Evolutionary conservation across 805 yeast species (phyloP).

Genomic region (Pichia deserticola): DNA sequence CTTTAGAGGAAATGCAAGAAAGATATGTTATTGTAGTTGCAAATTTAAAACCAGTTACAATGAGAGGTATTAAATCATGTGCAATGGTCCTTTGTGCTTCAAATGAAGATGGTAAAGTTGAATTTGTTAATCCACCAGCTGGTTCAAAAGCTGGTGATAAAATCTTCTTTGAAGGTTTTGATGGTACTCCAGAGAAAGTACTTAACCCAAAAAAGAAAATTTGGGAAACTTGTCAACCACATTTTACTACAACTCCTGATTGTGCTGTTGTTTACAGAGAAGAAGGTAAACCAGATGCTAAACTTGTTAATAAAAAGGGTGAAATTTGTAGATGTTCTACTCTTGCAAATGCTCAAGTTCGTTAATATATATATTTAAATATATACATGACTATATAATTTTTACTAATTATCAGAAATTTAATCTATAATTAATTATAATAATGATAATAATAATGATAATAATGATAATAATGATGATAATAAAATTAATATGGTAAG

Average conservation of each 20-base stretch:
- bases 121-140: conserved; percentile 90
- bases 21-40: conserved; percentile 88
- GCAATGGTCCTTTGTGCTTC: conserved; percentile 98
- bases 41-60: conserved; percentile 93
- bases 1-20: conserved; percentile 93
- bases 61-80: conserved; percentile 93
- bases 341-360: conserved; percentile 70
- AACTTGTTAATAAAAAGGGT: conserved; percentile 74
- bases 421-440: no score
- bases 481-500: no score
- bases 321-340: conserved; percentile 68
- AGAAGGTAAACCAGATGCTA: conserved; percentile 67
- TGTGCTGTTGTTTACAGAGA: conserved; percentile 73
- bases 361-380: conserved; percentile 33
- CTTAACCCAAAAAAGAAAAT: conserved; percentile 97
- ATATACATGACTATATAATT: background rate
- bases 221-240: conserved; percentile 93
- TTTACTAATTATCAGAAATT: background rate
- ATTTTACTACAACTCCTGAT: conserved; percentile 70
- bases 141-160: conserved; percentile 95
- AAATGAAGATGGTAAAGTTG: conserved; percentile 58
- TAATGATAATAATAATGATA: no score
- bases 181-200: conserved; percentile 83
- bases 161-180: conserved; percentile 86
- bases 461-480: no score